Conservation (phyloP, 306 rosid genomes). For the Rosa chinensis region DNA sequence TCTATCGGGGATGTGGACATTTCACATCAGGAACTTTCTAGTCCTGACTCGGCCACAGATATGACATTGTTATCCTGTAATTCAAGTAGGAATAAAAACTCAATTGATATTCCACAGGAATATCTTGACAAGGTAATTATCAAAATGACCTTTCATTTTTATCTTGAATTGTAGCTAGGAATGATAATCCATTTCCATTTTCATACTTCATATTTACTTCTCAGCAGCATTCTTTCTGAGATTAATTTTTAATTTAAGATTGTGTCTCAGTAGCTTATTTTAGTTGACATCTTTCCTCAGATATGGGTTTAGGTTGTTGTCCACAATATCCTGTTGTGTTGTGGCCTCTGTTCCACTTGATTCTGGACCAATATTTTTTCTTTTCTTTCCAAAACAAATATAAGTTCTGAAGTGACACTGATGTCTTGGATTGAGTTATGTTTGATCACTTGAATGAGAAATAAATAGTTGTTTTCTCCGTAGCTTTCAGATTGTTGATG, state of each 20-base stretch:
- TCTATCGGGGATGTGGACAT: constrained; percentile 32
- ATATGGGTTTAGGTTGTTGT: background rate
- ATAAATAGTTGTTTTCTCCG: background rate
- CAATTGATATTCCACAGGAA: constrained; percentile 57
- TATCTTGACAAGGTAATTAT: constrained; percentile 64
- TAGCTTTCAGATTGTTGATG: background rate
- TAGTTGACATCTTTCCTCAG: background rate
- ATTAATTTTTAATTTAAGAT: background rate
- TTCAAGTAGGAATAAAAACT: constrained; percentile 39
- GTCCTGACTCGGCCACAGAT: constrained; percentile 42
- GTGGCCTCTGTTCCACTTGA: background rate
- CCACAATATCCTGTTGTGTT: background rate
- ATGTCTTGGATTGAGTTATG: background rate
- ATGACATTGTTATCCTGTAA: constrained; percentile 36
- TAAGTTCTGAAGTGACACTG: background rate
- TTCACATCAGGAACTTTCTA: constrained; percentile 34
- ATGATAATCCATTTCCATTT: background rate
- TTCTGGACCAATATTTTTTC: background rate
- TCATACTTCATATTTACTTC: background rate
- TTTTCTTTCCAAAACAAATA: background rate
- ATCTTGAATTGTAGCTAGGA: background rate
- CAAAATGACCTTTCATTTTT: background rate
- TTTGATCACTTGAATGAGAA: background rate
- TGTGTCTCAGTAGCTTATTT: background rate
- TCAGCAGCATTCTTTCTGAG: background rate